Percentiles rank a stretch among this genome's conserved stretches.
Conservation (phyloP, 83 land plant genomes). For the Larix sibirica region DNA sequence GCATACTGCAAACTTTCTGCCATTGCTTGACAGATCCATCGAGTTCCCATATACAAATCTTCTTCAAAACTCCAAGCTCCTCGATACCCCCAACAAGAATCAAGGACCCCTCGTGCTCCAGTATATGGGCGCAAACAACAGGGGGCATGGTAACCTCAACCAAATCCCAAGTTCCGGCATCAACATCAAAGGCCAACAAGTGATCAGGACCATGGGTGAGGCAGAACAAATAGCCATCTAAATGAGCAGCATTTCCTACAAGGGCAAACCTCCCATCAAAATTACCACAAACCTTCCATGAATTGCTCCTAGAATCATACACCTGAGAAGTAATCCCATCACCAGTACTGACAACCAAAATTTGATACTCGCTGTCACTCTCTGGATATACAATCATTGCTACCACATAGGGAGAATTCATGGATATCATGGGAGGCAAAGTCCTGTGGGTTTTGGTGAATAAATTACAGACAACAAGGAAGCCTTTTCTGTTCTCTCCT, state of each 20-base stretch:
- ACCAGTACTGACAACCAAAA: conserved; percentile 9
- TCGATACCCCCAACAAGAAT: conserved; percentile 59
- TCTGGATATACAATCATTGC: background rate
- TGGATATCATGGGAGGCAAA: conserved; percentile 3
- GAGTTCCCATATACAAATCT: conserved; percentile 48
- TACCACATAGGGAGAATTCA: conserved; percentile 6
- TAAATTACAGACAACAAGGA: background rate
- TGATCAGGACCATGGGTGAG: conserved; percentile 11
- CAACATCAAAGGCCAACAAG: conserved; percentile 16
- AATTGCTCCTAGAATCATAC: conserved; percentile 4
- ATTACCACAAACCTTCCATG: conserved; percentile 10
- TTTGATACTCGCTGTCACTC: background rate
- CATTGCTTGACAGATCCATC: conserved; percentile 35
- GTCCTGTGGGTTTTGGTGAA: conserved; percentile 9
- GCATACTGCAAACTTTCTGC: conserved; percentile 37
- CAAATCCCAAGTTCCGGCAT: conserved; percentile 11
- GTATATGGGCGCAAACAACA: conserved; percentile 7
- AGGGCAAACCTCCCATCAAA: conserved; percentile 19
- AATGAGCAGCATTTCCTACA: conserved; percentile 3
- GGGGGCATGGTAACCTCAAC: conserved; percentile 14
- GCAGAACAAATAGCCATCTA: conserved; percentile 17
- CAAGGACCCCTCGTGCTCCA: conserved; percentile 21
- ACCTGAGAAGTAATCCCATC: conserved; percentile 11
- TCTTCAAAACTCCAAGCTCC: conserved; percentile 36
- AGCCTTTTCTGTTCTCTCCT: conserved; percentile 5